Percentiles rank a stretch among this genome's conserved stretches.
Evolutionary conservation across 768 basidiomycete species (phyloP).

Genomic region (Boletus pseudo-olivaceus): DNA sequence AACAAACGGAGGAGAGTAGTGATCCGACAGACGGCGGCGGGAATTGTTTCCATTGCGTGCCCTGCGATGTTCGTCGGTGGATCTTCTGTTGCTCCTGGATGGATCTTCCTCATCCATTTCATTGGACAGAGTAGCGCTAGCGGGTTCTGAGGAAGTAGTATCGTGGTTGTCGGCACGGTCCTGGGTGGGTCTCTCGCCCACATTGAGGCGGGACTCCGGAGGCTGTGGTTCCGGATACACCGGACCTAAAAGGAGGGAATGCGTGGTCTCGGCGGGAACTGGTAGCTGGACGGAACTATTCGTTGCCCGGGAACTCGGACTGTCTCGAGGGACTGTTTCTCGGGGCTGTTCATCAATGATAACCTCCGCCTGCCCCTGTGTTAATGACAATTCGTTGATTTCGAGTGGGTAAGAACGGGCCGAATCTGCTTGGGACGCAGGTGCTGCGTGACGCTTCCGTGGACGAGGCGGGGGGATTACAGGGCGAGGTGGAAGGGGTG

Average conservation of each 20-base stretch:
- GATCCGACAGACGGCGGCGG: constrained; percentile 6
- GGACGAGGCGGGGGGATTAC: constrained; percentile 27
- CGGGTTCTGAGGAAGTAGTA: constrained; percentile 7
- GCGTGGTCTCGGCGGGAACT: not conserved
- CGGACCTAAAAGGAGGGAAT: constrained; percentile 9
- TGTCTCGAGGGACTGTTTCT: not conserved
- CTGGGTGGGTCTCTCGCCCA: not conserved
- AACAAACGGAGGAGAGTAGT: constrained; percentile 9
- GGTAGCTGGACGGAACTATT: constrained; percentile 5
- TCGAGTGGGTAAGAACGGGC: not conserved
- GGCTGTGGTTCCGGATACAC: constrained; percentile 9
- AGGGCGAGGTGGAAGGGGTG: constrained; percentile 17
- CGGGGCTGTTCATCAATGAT: not conserved
- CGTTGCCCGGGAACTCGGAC: constrained; percentile 8
- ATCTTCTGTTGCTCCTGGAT: constrained; percentile 5
- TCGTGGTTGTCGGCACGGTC: constrained; percentile 1
- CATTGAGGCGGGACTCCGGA: not conserved
- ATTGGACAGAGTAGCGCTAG: not conserved
- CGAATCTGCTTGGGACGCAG: not conserved
- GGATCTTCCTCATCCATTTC: constrained; percentile 9
- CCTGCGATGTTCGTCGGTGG: constrained; percentile 8
- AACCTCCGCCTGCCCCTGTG: not conserved
- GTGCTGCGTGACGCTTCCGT: constrained; percentile 4
- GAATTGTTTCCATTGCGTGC: not conserved
- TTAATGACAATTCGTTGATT: not conserved